Conservation (phyloP, 345 rosid genomes). For the Kernera saxatilis region DNA sequence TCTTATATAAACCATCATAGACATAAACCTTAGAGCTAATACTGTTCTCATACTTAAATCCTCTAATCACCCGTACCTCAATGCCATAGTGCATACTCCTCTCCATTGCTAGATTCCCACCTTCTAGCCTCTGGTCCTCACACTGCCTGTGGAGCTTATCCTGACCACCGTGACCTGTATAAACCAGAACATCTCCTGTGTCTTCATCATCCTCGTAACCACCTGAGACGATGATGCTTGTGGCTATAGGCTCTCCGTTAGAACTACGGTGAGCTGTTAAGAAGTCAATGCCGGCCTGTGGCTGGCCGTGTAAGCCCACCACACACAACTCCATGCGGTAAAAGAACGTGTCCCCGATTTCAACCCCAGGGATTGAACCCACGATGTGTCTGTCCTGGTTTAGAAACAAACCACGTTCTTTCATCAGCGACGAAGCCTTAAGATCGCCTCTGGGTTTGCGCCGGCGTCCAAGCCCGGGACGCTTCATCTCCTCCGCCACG, state of each 20-base stretch:
- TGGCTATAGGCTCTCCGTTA: constrained; percentile 69
- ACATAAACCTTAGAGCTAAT: constrained; percentile 56
- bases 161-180: constrained; percentile 86
- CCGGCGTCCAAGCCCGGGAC: constrained; percentile 8
- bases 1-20: constrained; percentile 80
- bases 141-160: constrained; percentile 56
- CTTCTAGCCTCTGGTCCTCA: constrained; percentile 65
- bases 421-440: constrained; percentile 50
- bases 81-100: constrained; percentile 75
- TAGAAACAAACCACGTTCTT: constrained; percentile 52
- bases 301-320: constrained; percentile 66
- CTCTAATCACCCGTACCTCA: constrained; percentile 69
- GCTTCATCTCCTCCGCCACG: constrained; percentile 37
- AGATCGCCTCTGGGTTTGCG: constrained; percentile 48
- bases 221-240: constrained; percentile 71
- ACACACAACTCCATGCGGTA: constrained; percentile 66
- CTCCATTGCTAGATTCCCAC: constrained; percentile 84
- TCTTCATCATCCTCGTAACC: constrained; percentile 90
- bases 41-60: constrained; percentile 49
- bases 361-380: constrained; percentile 67
- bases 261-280: constrained; percentile 51
- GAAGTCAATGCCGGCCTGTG: constrained; percentile 85
- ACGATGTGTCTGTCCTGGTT: constrained; percentile 64
- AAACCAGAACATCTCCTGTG: constrained; percentile 52
- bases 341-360: constrained; percentile 68